A percentile compares a stretch with the other conserved stretches of the same genome.
These are phyloP conservation scores for Salvia sclarea DNA, from an alignment of 305 asterid genomes.

Conservation along the genomic window DNA sequence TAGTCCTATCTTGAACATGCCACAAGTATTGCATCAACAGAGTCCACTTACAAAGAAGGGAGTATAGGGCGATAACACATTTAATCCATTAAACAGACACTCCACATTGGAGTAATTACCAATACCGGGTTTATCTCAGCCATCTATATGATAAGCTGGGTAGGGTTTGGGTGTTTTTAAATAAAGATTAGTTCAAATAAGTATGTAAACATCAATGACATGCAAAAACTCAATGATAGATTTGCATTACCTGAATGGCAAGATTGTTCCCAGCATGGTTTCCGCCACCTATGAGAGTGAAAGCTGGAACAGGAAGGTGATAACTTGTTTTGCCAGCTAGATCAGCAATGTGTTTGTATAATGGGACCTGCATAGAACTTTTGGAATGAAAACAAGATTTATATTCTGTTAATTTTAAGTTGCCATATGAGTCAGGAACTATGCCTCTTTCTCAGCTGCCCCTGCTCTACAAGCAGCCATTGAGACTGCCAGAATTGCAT, in stretches of 20 bases:
- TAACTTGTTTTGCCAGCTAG: slow-evolving; percentile 78
- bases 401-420: slow-evolving; percentile 1
- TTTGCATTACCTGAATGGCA: slow-evolving; percentile 63
- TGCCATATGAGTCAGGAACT: slow-evolving; percentile 22
- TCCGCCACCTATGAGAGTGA: slow-evolving; percentile 93
- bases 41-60: not conserved
- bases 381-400: slow-evolving; percentile 23
- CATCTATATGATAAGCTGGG: not conserved
- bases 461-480: slow-evolving; percentile 99
- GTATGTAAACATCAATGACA: slow-evolving; percentile 20
- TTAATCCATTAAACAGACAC: slow-evolving; percentile 9
- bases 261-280: slow-evolving; percentile 83
- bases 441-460: slow-evolving; percentile 97
- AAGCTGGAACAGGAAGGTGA: slow-evolving; percentile 86
- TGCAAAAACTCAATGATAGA: slow-evolving; percentile 15
- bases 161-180: too few species aligned
- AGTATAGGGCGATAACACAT: not conserved
- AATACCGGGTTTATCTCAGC: not conserved
- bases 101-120: slow-evolving; percentile 3
- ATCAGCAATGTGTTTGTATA: slow-evolving; percentile 94
- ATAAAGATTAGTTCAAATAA: not conserved
- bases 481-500: slow-evolving; percentile 96
- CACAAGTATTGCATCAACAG: not conserved
- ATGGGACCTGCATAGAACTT: slow-evolving; percentile 69
- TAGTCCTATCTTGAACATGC: not conserved